Base-by-base conservation (phyloP, 106 monocot genomes). In the Agapanthus africanus region DNA sequence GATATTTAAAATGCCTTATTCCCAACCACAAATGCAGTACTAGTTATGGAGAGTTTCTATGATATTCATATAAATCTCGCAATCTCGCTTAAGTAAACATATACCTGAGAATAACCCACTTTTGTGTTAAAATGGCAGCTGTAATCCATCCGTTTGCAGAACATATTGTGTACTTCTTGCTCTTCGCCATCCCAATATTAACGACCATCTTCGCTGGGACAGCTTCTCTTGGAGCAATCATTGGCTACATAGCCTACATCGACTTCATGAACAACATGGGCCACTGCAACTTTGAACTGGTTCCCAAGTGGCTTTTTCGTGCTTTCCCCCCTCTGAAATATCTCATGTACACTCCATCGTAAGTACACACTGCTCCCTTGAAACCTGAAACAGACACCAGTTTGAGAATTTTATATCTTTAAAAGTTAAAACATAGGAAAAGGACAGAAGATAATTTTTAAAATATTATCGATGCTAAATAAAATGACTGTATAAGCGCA, bases 221-320 rank as follows among this genome's bases (percentile, higher is more conserved):
- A 0, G 52, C 31, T n/a, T 91, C 87, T 3, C 49, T 87, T 27
- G 0, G 79, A 0, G 44, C 50, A 11, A n/a, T 79, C 0, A 0
- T 75, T 4, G 65, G 27, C 13, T 91, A 87, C 49, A 38, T 82
- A 4, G 37, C 30, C 0, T 91, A 87, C 72, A 72, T 87, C n/a
- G 91, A 91, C 70, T 78, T 87, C 66, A 91, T 91, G 91, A 87
- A 91, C 81, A 82, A 91, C 34, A 77, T 91, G 91, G 91, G 87
- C 0, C 91, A 91, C 49, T 91, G 87, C 82, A 91, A 91, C 72
- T 91, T 91, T 59, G 91, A 91, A 60, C 65, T 91, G 34, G 75
- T 91, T 19, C 87, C 91, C 0, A 79, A 74, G 39, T 84, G 81
- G 87, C 65, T 87, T 1, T 91, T 91, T 62, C 37, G 36, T 8